Evolutionary conservation across 2,329 filamentous ascomycete species (phyloP), one percentile per base, ranked within the genome.

Genomic region (Aspergillus sp.): DNA sequence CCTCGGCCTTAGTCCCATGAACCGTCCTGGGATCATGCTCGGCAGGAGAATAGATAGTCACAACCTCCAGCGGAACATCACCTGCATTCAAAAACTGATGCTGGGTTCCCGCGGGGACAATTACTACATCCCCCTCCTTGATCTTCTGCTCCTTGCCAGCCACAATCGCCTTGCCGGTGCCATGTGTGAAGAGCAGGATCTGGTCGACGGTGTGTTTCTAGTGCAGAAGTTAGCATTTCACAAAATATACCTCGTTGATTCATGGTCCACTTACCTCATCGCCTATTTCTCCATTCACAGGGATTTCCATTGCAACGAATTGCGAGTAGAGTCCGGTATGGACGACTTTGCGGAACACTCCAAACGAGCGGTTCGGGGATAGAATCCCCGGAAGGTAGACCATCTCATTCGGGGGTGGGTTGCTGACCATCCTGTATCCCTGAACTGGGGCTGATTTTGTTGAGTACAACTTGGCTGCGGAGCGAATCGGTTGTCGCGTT

Each of bases 41-140:
- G 0, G 84, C 85, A 0, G 85, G 85, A 12, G 80, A 80, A 68
- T 88, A 88, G 5, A 88, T 81, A 0, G 85, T 88, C 51, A 87
- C 82, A 39, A 88, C 68, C 62, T 87, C 83, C 52, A 88, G 68
- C 2, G 85, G 84, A 50, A 80, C 79, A 0, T 82, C 77, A 1
- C 85, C 85, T 2, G 77, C 84, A 57, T 87, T 88, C 50, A 87
- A 74, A 68, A 88, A 88, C 66, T 88, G 85, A 68, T 88, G 85
- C 69, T 85, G 83, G 2, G 85, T 88, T 0, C 86, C 86, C 0
- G 86, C 86, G 0, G 86, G 86, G 3, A 88, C 85, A 50, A 87
- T 79, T 23, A 88, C 81, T 15, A 87, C 71, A 70, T 86, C 78
- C 54, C 82, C 81, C 5, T 83, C 82, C 52, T 79, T 79, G 57